Evolutionary conservation across 2,329 filamentous ascomycete species (phyloP).

Genomic region (Hypoxylon rubiginosum): DNA sequence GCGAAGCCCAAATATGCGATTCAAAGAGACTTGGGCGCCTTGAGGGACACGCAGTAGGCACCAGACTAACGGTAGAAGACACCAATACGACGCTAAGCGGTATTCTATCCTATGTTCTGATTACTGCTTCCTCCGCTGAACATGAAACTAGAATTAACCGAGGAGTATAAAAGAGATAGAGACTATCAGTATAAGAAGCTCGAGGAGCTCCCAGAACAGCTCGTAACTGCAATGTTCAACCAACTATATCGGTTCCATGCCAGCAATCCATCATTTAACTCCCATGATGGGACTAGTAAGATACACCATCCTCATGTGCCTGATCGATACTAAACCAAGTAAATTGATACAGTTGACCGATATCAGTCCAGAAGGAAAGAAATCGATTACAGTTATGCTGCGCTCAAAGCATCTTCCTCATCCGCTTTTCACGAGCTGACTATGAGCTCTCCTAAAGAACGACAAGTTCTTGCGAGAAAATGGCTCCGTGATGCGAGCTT

Average conservation of each 20-base stretch:
- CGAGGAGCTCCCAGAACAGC: slow-evolving; percentile 12
- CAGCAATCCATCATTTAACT: slow-evolving; percentile 24
- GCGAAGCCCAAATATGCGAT: slow-evolving; percentile 29
- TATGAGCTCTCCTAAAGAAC: slow-evolving; percentile 1
- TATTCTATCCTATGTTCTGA: neutral
- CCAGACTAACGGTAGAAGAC: slow-evolving; percentile 18
- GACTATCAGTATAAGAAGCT: slow-evolving; percentile 16
- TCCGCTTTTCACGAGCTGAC: slow-evolving; percentile 1
- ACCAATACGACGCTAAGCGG: slow-evolving; percentile 7
- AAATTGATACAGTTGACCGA: slow-evolving; percentile 6
- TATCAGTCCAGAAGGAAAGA: slow-evolving; percentile 6
- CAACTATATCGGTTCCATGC: slow-evolving; percentile 27
- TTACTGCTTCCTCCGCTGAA: neutral
- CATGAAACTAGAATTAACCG: neutral
- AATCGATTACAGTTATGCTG: slow-evolving; percentile 5
- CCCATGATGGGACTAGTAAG: slow-evolving; percentile 31
- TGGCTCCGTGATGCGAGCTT: slow-evolving; percentile 7
- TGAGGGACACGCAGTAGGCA: slow-evolving; percentile 19
- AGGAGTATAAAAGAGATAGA: slow-evolving; percentile 14
- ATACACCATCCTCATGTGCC: neutral
- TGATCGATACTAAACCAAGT: neutral
- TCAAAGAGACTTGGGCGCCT: slow-evolving; percentile 29
- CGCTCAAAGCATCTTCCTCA: slow-evolving; percentile 10
- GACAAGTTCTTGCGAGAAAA: slow-evolving; percentile 10
- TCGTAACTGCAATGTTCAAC: slow-evolving; percentile 17